phyloP scores from a whole-genome alignment of 2,329 filamentous ascomycete species.

The Colletotrichum orchidophilum region DNA sequence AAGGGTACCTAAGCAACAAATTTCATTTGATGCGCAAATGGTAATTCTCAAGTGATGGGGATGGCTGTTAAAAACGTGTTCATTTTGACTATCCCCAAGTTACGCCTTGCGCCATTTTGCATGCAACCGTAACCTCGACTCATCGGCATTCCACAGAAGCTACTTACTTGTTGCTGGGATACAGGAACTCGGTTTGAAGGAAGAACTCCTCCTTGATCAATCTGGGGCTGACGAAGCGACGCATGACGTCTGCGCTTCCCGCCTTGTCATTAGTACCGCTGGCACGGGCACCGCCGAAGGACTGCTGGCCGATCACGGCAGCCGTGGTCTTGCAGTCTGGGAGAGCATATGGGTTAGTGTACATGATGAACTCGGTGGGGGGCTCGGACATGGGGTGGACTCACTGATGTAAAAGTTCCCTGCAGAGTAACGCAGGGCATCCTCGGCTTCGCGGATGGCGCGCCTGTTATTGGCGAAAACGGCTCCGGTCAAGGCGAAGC shows the following conservation, averaged over 20 bases:
- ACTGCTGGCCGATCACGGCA: constrained; percentile 78
- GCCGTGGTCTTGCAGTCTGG: constrained; percentile 78
- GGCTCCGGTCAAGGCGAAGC: constrained; percentile 81
- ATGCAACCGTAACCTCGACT: neutral
- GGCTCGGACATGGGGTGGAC: neutral
- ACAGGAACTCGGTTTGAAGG: constrained; percentile 46
- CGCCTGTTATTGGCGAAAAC: constrained; percentile 77
- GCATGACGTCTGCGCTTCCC: constrained; percentile 70
- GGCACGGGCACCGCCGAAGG: constrained; percentile 74
- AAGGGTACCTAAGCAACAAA: neutral
- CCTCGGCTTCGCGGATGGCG: constrained; percentile 74
- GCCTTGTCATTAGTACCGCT: constrained; percentile 80
- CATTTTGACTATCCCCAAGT: neutral
- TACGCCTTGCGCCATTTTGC: neutral
- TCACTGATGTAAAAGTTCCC: constrained; percentile 83
- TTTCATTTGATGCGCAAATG: neutral
- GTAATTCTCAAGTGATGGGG: neutral
- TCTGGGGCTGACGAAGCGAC: constrained; percentile 72
- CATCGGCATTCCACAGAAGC: neutral
- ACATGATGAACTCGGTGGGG: too few relatives aligned
- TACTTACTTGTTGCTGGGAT: constrained; percentile 57
- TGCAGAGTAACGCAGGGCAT: constrained; percentile 75
- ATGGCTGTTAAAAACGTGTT: neutral
- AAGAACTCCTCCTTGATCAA: constrained; percentile 80
- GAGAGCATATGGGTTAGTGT: neutral